Percentiles rank a stretch among this genome's conserved stretches.
These are phyloP conservation scores for Symbiodinium natans DNA, from an alignment of 73 alveolate species.

Conservation along the genomic window DNA sequence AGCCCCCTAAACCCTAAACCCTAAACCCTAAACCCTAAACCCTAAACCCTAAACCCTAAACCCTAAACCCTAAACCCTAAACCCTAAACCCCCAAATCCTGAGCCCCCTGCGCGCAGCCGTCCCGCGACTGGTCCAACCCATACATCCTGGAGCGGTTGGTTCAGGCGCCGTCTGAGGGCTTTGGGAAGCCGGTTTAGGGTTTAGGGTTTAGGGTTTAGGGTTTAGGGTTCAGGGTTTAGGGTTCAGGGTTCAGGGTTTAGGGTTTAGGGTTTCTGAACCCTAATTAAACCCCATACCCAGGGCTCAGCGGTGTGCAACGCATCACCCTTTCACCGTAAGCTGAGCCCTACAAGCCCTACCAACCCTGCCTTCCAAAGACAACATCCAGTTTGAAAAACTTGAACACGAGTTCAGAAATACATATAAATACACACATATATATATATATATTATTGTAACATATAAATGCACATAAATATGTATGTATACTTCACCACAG, in stretches of 20 bases:
- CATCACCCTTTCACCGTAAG: too few relatives aligned
- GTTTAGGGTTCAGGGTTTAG: not conserved
- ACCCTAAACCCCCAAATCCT: not conserved
- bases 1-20: not conserved
- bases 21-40: not conserved
- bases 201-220: not conserved
- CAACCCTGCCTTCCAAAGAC: not conserved
- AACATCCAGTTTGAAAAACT: not conserved
- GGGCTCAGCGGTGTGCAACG: too few relatives aligned
- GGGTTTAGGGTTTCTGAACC: too few relatives aligned
- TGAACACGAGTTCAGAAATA: too few relatives aligned
- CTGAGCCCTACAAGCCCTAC: not conserved
- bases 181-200: too few relatives aligned
- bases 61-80: not conserved
- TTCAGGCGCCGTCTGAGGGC: constrained; percentile 21
- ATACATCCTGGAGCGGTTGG: constrained; percentile 69
- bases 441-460: too few relatives aligned
- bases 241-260: too few relatives aligned
- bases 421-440: too few relatives aligned
- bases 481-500: too few relatives aligned
- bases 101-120: not conserved
- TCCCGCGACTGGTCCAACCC: constrained; percentile 88
- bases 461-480: not conserved
- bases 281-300: too few relatives aligned
- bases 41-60: not conserved